Conservation (phyloP, 2,329 filamentous ascomycete species). For the Sclerotinia spermophila region DNA sequence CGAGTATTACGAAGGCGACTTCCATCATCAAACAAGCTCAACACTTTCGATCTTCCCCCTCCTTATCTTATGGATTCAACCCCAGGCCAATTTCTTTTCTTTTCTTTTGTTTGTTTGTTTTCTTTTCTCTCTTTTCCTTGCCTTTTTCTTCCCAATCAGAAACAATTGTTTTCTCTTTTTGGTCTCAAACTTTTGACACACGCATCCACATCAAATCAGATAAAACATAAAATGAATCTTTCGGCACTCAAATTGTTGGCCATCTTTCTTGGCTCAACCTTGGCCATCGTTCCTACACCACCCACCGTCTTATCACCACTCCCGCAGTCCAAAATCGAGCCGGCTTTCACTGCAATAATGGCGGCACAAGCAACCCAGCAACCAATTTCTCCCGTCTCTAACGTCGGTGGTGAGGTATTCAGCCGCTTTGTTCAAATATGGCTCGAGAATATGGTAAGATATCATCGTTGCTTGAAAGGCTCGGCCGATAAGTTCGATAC, state of each 20-base stretch:
- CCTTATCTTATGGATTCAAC: background rate
- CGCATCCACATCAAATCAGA: background rate
- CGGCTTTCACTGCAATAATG: constrained; percentile 34
- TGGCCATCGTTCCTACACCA: background rate
- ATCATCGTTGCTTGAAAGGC: background rate
- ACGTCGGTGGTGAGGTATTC: constrained; percentile 52
- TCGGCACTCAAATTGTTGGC: background rate
- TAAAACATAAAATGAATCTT: background rate
- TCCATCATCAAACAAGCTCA: background rate
- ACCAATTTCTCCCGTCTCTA: constrained; percentile 44
- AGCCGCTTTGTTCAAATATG: constrained; percentile 59
- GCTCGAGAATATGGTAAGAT: constrained; percentile 52
- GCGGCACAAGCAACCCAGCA: constrained; percentile 45
- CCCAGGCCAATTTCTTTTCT: background rate
- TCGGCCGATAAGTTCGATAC: background rate
- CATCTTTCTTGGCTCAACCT: background rate
- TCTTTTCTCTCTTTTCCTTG: background rate
- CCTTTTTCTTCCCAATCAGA: background rate
- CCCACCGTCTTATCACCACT: background rate
- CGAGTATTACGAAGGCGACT: background rate
- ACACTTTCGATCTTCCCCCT: background rate
- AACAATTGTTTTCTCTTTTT: background rate
- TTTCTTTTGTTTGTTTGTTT: background rate
- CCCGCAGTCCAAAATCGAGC: constrained; percentile 24
- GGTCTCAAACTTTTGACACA: background rate